Evolutionary conservation across 2,329 filamentous ascomycete genomes (phyloP).

Genomic region (Fusarium anthophilum): DNA sequence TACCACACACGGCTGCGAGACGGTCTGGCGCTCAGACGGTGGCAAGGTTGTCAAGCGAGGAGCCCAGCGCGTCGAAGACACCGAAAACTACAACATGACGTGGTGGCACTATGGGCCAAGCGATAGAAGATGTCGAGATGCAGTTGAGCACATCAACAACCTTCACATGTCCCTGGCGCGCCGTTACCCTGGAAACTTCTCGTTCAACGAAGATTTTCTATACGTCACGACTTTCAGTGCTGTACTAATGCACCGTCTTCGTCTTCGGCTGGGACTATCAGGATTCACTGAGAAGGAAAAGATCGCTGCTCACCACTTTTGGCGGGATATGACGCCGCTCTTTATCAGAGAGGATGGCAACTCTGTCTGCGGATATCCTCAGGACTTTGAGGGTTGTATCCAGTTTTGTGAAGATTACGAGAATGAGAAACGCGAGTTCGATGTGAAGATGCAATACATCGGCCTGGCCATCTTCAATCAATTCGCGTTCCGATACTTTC

Average conservation of each 20-base stretch:
- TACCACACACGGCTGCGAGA: background rate
- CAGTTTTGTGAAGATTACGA: background rate
- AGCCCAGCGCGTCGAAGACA: background rate
- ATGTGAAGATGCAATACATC: background rate
- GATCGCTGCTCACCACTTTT: background rate
- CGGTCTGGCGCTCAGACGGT: slow-evolving; percentile 1
- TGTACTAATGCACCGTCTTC: background rate
- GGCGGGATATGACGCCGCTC: background rate
- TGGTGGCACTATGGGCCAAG: background rate
- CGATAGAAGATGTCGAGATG: background rate
- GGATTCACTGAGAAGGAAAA: background rate
- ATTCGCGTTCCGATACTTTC: background rate
- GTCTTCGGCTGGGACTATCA: background rate
- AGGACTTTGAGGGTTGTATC: background rate
- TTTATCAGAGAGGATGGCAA: background rate
- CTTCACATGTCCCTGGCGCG: background rate
- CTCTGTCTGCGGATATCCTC: background rate
- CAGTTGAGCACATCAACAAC: background rate
- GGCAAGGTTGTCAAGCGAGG: background rate
- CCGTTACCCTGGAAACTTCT: background rate
- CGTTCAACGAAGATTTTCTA: background rate
- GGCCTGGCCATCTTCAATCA: background rate
- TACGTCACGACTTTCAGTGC: background rate
- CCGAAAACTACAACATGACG: slow-evolving; percentile 6
- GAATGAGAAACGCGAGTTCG: background rate